Evolutionary conservation across 805 yeast genomes (phyloP), one percentile per base, ranked within the genome.

Genomic region (Myxozyma lipomycoides): DNA sequence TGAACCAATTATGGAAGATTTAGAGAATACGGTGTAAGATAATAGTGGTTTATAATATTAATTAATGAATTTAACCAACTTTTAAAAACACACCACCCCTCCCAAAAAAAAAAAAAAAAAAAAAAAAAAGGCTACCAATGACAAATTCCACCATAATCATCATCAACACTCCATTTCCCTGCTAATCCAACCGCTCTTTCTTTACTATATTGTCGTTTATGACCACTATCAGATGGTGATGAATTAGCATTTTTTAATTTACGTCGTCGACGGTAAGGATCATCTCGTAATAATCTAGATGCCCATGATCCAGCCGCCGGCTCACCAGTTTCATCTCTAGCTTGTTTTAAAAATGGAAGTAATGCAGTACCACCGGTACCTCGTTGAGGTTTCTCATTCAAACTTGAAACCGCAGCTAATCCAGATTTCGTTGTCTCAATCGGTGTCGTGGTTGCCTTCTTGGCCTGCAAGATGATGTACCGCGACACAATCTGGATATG

Each of bases 311-410:
- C 91, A 23, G 95, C 96, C 21, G 96, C 96, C 10, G 89, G 80
- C 61, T 85, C 93, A 39, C 95, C 95, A 2, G 96, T 90, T 66
- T 90, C 97, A 70, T 90, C 97, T 67, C 97, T 78, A 61, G 96
- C 91, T 68, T 91, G 97, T 68, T 89, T 90, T 65, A 90, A 75
- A 70, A 90, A 91, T 24, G 96, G 96, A 51, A 90, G 77, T 62
- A 90, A 74, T 0, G 95, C 82, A 0, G 97, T 90, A 40, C 98
- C 97, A 19, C 98, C 98, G 1, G 98, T 90, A 15, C 98, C 97
- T 61, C 80, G 78, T 57, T 78, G 79, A 51, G 78, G 83, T 39
- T 73, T 75, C 51, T 74, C 74, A 40, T 72, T 73, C 9, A 45
- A 40, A 44, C 49, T 60, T 55, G 73, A 75, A 32, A 73, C 65